Percentiles rank a stretch among this genome's conserved stretches.
Conservation (phyloP, 768 basidiomycete genomes). For the Tremella yokohamensis region DNA sequence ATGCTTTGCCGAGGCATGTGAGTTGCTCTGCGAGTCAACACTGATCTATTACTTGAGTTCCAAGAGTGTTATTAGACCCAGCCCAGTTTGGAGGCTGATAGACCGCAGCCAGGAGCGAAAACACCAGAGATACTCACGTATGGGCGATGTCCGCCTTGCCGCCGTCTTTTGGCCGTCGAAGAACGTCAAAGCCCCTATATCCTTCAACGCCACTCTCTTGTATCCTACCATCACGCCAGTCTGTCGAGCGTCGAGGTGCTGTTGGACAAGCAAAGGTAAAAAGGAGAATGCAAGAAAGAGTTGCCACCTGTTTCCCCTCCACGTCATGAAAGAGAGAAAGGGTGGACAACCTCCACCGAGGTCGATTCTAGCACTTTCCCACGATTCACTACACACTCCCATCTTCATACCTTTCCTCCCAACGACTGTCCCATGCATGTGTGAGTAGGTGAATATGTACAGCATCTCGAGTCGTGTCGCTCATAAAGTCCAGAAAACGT, state of each 20-base stretch:
- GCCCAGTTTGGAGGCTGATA: no score
- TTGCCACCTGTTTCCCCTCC: neutral
- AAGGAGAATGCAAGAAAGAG: no score
- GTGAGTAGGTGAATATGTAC: no score
- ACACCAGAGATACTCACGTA: slow-evolving; percentile 54
- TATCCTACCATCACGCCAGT: neutral
- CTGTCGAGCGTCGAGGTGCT: no score
- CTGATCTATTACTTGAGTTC: neutral
- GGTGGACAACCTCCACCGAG: slow-evolving; percentile 16
- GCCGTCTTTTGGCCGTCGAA: slow-evolving; percentile 66
- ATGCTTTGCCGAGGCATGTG: slow-evolving; percentile 72
- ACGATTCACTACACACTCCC: no score
- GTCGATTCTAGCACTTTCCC: no score
- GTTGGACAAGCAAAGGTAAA: no score
- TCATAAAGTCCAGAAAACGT: no score
- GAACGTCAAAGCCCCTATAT: slow-evolving; percentile 73
- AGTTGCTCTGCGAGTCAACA: slow-evolving; percentile 58
- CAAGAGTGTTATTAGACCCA: neutral
- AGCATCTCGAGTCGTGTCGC: no score
- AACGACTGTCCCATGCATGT: no score
- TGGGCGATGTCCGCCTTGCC: slow-evolving; percentile 63
- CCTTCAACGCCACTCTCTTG: slow-evolving; percentile 68
- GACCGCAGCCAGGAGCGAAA: no score
- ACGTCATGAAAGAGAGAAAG: neutral
- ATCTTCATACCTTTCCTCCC: no score